Percentiles rank a stretch among this genome's conserved stretches.
Conservation (phyloP, 2,329 filamentous ascomycete genomes). For the Trichoderma polysporum region DNA sequence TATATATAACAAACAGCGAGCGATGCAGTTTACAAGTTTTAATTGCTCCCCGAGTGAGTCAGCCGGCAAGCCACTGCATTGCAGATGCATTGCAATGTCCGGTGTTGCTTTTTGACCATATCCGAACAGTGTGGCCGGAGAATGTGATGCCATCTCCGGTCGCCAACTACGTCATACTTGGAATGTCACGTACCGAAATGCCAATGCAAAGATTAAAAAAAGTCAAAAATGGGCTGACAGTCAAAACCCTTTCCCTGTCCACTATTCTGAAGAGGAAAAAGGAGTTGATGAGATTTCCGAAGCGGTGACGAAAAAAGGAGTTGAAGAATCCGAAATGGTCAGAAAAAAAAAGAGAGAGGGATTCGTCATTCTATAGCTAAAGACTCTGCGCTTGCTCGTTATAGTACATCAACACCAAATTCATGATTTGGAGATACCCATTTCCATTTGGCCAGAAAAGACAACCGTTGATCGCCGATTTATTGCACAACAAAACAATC, state of each 20-base stretch:
- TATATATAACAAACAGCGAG: neutral
- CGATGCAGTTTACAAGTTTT: neutral
- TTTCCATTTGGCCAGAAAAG: neutral
- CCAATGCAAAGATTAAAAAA: neutral
- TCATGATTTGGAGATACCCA: neutral
- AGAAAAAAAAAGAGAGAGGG: neutral
- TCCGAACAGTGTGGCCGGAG: constrained; percentile 2
- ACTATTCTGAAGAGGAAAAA: neutral
- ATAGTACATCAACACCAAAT: constrained; percentile 14
- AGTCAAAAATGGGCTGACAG: neutral
- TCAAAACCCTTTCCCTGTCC: no score
- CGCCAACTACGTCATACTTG: neutral
- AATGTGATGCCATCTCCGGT: neutral
- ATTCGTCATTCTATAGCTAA: constrained; percentile 1
- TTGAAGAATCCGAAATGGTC: neutral
- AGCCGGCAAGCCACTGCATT: neutral
- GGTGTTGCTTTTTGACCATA: neutral
- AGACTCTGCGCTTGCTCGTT: neutral
- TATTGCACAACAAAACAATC: neutral
- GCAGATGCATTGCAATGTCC: neutral
- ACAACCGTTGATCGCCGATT: neutral
- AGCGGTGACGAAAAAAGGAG: neutral
- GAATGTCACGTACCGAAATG: neutral
- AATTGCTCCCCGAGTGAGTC: neutral
- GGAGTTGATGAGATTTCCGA: neutral